Base-by-base conservation (phyloP, 2,329 filamentous ascomycete species). In the Blastomyces parvus region DNA sequence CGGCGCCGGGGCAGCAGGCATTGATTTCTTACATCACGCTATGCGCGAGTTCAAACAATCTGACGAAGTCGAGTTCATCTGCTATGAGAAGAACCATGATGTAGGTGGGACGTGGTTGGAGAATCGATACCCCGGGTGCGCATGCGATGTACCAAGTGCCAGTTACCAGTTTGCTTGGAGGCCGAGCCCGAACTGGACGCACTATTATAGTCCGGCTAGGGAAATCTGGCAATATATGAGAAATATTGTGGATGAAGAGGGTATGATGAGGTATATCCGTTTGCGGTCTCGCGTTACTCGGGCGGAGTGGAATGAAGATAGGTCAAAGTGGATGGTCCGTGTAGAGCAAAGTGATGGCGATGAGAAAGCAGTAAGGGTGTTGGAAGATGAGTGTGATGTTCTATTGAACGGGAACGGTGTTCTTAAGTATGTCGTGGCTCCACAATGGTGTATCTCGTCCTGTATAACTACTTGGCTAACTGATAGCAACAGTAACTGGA, bases 201-300 rank as follows among this genome's bases (percentile, higher is more conserved):
- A 89, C 67, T 80, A 86, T 64, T 90, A 88, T 69, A 83, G 88
- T 0, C 83, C 84, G 44, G 87, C 87, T 0, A 72, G 76, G 4
- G 88, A 91, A 72, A 90, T 91, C 64, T 77, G 80, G 14, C 80
- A 84, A 19, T 91, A 91, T 70, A 86, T 86, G 84, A 81, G 87
- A 67, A 73, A 73, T 0, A 73, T 88, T 6, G 86, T 87, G 0
- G 77, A 77, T 9, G 88, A 89, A 67, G 82, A 89, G 70, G 80
- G 85, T 62, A 83, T 89, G 4, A 86, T 89, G 71, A 77, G 82
- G 48, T 81, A 83, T 62, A 75, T 85, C 1, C 80, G 81, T 62
- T 77, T 86, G 11, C 74, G 79, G 11, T 83, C 83, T 33, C 78
- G 78, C n/a, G 83, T 90, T 0, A 75, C 82, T 3, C 79, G 75